These are phyloP conservation scores for Papiliotrema nemorosa DNA, from an alignment of 1,284 basidiomycete genomes.

Conservation along the genomic window DNA sequence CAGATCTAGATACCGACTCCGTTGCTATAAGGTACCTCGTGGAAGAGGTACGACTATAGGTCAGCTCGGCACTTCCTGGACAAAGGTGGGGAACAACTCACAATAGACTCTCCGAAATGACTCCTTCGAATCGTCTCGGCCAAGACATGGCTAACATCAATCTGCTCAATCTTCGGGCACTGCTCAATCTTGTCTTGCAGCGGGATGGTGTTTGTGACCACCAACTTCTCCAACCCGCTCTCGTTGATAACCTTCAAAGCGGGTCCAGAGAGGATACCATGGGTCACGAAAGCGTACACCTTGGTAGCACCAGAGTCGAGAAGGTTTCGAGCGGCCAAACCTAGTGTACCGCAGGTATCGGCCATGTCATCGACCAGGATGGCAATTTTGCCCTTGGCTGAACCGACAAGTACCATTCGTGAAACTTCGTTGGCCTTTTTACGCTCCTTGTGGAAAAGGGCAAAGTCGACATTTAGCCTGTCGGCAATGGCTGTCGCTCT, in stretches of 20 bases:
- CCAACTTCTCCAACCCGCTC: conserved; percentile 85
- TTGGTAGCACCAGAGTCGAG: conserved; percentile 82
- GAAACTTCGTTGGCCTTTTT: conserved; percentile 99
- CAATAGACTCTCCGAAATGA: conserved; percentile 51
- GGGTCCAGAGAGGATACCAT: conserved; percentile 91
- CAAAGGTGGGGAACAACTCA: conserved; percentile 25
- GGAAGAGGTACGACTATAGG: conserved; percentile 49
- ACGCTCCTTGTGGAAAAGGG: conserved; percentile 98
- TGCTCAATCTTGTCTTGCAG: conserved; percentile 71
- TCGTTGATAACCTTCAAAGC: conserved; percentile 68
- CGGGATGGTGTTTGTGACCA: conserved; percentile 98
- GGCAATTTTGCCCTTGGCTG: conserved; percentile 87
- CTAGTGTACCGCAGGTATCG: conserved; percentile 97
- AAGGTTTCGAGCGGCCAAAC: conserved; percentile 84
- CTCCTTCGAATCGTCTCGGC: conserved; percentile 93
- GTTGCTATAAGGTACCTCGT: conserved; percentile 48
- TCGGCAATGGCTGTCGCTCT: conserved; percentile 98
- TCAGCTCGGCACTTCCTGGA: neutral
- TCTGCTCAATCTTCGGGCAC: conserved; percentile 88
- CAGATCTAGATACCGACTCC: conserved; percentile 13
- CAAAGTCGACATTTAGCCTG: conserved; percentile 94
- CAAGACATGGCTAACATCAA: conserved; percentile 91
- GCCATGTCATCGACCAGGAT: conserved; percentile 99
- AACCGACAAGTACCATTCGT: conserved; percentile 96
- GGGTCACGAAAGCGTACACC: conserved; percentile 92